Conservation (phyloP, 2,329 filamentous ascomycete genomes). For the Verticillium tricorpus region DNA sequence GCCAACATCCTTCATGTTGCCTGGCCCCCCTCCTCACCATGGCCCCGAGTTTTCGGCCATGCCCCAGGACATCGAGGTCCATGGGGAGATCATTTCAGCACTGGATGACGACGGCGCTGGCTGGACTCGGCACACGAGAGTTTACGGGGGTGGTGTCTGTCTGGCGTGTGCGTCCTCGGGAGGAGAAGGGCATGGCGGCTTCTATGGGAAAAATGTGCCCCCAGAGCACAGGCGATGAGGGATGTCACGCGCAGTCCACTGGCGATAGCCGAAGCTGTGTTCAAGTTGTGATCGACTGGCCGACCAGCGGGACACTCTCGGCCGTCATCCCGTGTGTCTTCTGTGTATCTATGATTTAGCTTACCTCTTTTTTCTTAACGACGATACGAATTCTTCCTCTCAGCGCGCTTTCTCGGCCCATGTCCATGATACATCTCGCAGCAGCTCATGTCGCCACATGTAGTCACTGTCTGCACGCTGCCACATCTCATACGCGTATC, state of each 20-base stretch:
- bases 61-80: constrained; percentile 34
- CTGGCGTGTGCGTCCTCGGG: constrained; percentile 49
- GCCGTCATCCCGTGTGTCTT: not conserved
- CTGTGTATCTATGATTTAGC: not conserved
- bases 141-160: constrained; percentile 55
- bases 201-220: constrained; percentile 51
- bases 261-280: not conserved
- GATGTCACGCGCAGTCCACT: not conserved
- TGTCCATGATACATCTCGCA: no score
- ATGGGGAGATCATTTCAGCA: constrained; percentile 47
- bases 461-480: no score
- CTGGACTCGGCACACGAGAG: constrained; percentile 55
- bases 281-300: not conserved
- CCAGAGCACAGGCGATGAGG: constrained; percentile 44
- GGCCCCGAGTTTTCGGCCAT: constrained; percentile 21
- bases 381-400: no score
- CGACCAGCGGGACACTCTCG: no score
- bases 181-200: constrained; percentile 38
- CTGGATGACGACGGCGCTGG: constrained; percentile 42
- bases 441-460: no score
- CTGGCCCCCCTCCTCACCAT: constrained; percentile 37
- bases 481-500: no score
- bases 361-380: not conserved
- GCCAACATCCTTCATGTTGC: constrained; percentile 40
- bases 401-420: no score